phyloP scores from a whole-genome alignment of 192 early-diverging fungal species.

The Phycomyces blakesleeanus region DNA sequence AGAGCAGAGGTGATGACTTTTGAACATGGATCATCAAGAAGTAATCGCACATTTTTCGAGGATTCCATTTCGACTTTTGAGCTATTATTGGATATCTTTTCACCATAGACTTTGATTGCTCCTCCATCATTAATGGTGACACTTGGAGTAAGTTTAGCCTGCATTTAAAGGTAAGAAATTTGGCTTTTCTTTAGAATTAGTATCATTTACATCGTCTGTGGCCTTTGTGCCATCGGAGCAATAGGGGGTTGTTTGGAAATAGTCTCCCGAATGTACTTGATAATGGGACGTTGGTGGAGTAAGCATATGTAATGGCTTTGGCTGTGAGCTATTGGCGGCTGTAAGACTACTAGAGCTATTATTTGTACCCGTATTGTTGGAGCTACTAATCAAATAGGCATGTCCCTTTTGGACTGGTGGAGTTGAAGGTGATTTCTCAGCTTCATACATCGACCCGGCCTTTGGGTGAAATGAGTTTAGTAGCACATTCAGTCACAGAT shows the following conservation, averaged over 20 bases:
- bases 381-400: not conserved
- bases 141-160: slow-evolving; percentile 25
- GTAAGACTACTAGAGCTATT: not conserved
- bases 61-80: slow-evolving; percentile 53
- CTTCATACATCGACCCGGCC: not conserved
- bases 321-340: not conserved
- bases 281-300: slow-evolving; percentile 10
- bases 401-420: not conserved
- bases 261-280: not conserved
- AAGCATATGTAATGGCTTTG: slow-evolving; percentile 10
- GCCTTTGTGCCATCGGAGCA: not conserved
- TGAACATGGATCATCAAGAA: slow-evolving; percentile 75
- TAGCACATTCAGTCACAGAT: not conserved
- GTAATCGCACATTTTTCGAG: slow-evolving; percentile 83
- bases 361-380: not conserved
- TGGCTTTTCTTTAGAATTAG: not conserved
- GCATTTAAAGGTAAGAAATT: not conserved
- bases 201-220: slow-evolving; percentile 1
- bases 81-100: slow-evolving; percentile 49
- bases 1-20: slow-evolving; percentile 83
- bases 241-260: not conserved
- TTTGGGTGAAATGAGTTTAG: not conserved
- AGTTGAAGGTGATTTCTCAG: not conserved
- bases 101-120: slow-evolving; percentile 83
- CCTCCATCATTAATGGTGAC: slow-evolving; percentile 48